A percentile compares a stretch with the other conserved stretches of the same genome.
Conservation (phyloP, 202 grass and related monocot genomes). For the Panicum virgatum region DNA sequence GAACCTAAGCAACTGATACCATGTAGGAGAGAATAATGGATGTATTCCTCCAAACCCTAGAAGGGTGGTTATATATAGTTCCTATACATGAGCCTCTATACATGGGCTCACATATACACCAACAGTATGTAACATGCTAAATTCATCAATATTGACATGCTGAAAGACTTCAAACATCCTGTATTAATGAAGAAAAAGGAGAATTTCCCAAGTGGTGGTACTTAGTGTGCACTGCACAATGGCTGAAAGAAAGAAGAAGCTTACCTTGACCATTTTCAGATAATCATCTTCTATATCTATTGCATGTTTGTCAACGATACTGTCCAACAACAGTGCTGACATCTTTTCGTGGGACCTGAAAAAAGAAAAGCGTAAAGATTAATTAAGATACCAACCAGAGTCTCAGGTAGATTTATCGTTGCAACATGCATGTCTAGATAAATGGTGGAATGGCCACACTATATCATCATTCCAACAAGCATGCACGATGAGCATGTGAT, state of each 20-base stretch:
- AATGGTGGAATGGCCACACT: neutral
- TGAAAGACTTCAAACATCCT: neutral
- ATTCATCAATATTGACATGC: constrained; percentile 2
- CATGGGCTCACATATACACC: no score
- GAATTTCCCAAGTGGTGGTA: neutral
- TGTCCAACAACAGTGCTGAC: constrained; percentile 78
- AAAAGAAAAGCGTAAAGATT: constrained; percentile 14
- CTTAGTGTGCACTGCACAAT: neutral
- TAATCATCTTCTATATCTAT: constrained; percentile 81
- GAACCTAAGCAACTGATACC: no score
- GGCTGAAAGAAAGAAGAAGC: constrained; percentile 25
- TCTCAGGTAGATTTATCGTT: constrained; percentile 1
- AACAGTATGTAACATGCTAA: neutral
- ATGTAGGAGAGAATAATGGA: no score
- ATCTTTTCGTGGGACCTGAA: constrained; percentile 89
- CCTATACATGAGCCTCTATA: no score
- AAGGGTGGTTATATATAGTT: no score
- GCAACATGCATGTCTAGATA: constrained; percentile 9
- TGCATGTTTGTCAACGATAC: constrained; percentile 77
- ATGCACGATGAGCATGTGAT: neutral
- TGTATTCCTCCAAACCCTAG: no score
- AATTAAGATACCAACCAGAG: constrained; percentile 17
- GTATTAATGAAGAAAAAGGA: neutral
- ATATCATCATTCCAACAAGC: neutral
- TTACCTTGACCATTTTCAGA: constrained; percentile 88